Evolutionary conservation across 2,329 filamentous ascomycete genomes (phyloP), one percentile per base, ranked within the genome.

Genomic region (Fusarium miscanthi): DNA sequence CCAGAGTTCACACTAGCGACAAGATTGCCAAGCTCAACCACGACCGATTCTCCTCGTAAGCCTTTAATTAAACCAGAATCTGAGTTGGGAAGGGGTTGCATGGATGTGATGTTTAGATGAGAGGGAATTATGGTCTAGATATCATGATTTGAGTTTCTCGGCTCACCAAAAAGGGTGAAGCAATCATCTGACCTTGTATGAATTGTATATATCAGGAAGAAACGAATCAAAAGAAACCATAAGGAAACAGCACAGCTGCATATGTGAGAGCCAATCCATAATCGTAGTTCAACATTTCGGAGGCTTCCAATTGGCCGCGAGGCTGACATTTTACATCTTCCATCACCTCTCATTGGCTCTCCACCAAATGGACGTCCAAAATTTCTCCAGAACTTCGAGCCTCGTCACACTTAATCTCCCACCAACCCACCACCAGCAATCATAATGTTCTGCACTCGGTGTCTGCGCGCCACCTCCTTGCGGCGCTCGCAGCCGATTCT

Each of bases 391-490:
- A 58, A 53, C 51, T 40, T 69, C 53, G 46, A 78, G 76, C 76
- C 77, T 78, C 51, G 72, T 67, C 59, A 58, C 60, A 65, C 59
- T 63, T 65, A 72, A 74, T 72, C 76, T 72, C 72, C 74, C 76
- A 79, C 72, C 70, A 71, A 59, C 66, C 31, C 71, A 71, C 52
- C 65, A 64, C 37, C 63, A 49, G 56, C 59, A 59, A 77, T 66
- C 75, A 79, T 70, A 62, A 85, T 85, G 83, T 80, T 84, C 70
- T 85, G 83, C 78, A 79, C 80, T 70, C 77, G 82, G 73, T 91
- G 88, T 79, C 81, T 90, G 57, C 85, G 86, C 65, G 81, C 85
- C 63, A 76, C 80, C 66, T 72, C 81, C 51, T 64, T 77, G 57
- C 78, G 76, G 69, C 78, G 77, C 33, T 76, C 78, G 59, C 74